Conservation (phyloP, 1,284 basidiomycete species). For the Malassezia furfur region DNA sequence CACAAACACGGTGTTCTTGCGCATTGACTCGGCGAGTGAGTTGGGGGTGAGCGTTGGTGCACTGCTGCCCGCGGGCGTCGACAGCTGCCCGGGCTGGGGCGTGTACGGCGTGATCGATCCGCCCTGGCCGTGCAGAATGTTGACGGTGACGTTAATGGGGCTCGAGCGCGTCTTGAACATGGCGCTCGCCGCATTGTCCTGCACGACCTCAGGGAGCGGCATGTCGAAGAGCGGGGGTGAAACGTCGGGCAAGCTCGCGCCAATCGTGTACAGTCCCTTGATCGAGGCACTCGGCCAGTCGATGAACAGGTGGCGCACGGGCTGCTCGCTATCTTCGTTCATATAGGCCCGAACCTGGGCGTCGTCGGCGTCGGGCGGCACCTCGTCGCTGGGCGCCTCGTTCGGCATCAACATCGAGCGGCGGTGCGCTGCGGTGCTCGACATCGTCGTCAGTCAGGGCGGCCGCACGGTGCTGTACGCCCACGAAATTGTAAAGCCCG, state of each 20-base stretch:
- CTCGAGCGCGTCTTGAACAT: conserved; percentile 22
- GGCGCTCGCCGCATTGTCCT: conserved; percentile 19
- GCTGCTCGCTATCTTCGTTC: conserved; percentile 8
- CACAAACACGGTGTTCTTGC: conserved; percentile 13
- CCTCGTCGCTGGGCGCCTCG: neutral
- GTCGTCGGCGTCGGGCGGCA: conserved; percentile 5
- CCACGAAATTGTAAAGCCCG: too few relatives aligned
- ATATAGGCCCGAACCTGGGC: neutral
- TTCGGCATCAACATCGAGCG: neutral
- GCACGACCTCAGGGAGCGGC: conserved; percentile 16
- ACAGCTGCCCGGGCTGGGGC: neutral
- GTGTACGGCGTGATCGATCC: neutral
- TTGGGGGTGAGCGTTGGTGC: neutral
- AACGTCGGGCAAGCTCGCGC: conserved; percentile 22
- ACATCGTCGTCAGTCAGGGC: neutral
- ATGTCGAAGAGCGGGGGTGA: conserved; percentile 30
- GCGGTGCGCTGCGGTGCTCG: conserved; percentile 5
- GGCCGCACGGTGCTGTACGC: neutral
- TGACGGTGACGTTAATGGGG: conserved; percentile 27
- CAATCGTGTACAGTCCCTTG: conserved; percentile 31
- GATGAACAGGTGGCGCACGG: conserved; percentile 28
- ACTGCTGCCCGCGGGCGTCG: neutral
- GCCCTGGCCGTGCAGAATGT: conserved; percentile 19
- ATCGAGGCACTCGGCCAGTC: conserved; percentile 34
- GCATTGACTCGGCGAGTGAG: neutral